These are phyloP conservation scores for Teunomyces pallodes DNA, from an alignment of 805 yeast genomes.

Conservation along the genomic window DNA sequence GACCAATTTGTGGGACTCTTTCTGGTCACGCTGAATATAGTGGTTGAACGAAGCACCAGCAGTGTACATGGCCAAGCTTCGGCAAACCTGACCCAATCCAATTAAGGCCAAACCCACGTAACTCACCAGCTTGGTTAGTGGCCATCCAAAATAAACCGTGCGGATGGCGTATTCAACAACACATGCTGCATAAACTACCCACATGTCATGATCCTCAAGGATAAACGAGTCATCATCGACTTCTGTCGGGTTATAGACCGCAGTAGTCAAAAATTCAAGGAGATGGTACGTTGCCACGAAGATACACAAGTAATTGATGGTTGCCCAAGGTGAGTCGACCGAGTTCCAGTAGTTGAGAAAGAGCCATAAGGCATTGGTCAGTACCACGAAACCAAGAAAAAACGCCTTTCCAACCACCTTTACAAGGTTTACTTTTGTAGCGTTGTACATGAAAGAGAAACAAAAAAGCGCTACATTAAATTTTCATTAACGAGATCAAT, in stretches of 20 bases:
- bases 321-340: neutral
- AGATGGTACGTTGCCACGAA: conserved; percentile 59
- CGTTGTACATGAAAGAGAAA: conserved; percentile 19
- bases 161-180: conserved; percentile 11
- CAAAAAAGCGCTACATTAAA: neutral
- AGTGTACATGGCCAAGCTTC: conserved; percentile 81
- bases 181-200: conserved; percentile 14
- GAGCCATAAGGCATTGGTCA: conserved; percentile 12
- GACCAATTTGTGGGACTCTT: conserved; percentile 58
- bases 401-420: conserved; percentile 32
- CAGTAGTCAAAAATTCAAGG: conserved; percentile 79
- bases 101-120: conserved; percentile 48
- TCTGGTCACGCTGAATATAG: conserved; percentile 54
- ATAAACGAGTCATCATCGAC: conserved; percentile 58
- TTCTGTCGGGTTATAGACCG: conserved; percentile 63
- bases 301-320: conserved; percentile 4
- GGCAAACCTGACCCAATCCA: conserved; percentile 59
- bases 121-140: conserved; percentile 14
- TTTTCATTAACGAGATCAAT: neutral
- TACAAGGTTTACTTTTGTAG: conserved; percentile 26
- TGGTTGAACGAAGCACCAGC: conserved; percentile 89
- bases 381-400: conserved; percentile 26
- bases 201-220: conserved; percentile 20
- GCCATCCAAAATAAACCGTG: conserved; percentile 2
- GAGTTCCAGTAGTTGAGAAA: conserved; percentile 1